Percentiles rank a stretch among this genome's conserved stretches.
Evolutionary conservation across 371 early-diverging fungal genomes (phyloP).

Genomic region (Dichotomocladium elegans): DNA sequence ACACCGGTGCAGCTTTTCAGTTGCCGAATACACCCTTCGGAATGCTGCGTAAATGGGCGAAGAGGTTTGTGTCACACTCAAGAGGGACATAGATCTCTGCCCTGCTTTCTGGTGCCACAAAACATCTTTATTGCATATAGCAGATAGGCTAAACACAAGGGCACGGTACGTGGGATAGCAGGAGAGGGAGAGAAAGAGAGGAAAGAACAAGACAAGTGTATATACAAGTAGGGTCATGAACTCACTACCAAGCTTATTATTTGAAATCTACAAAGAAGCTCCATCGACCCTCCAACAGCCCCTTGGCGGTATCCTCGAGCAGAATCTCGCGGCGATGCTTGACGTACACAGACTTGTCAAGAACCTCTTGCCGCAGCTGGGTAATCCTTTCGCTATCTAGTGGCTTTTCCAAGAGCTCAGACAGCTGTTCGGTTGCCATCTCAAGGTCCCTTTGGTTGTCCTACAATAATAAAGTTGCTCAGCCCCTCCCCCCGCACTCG

Average conservation of each 20-base stretch:
- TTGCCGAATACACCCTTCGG: too few relatives aligned
- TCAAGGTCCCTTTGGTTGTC: conserved; percentile 95
- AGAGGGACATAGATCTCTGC: too few relatives aligned
- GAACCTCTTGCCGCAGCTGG: conserved; percentile 69
- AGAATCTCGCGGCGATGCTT: conserved; percentile 68
- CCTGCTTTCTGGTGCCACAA: too few relatives aligned
- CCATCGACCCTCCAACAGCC: conserved; percentile 76
- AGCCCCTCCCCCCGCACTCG: background rate
- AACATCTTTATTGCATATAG: too few relatives aligned
- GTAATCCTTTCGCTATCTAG: conserved; percentile 71
- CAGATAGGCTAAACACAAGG: too few relatives aligned
- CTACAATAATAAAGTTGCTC: conserved; percentile 1
- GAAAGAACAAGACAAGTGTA: conserved; percentile 2
- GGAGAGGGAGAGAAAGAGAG: background rate
- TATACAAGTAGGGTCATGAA: too few relatives aligned
- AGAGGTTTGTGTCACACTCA: too few relatives aligned
- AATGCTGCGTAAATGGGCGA: too few relatives aligned
- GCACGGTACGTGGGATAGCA: too few relatives aligned
- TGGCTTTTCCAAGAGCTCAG: conserved; percentile 84
- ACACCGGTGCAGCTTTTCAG: too few relatives aligned
- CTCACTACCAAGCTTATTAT: conserved; percentile 5
- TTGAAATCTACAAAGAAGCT: conserved; percentile 26
- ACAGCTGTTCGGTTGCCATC: conserved; percentile 90
- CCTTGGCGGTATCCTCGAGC: conserved; percentile 76
- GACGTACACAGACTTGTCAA: conserved; percentile 85